A percentile compares a stretch with the other conserved stretches of the same genome.
Evolutionary conservation across 164 flowering plant species (phyloP).

Genomic region (Warburgia ugandensis): DNA sequence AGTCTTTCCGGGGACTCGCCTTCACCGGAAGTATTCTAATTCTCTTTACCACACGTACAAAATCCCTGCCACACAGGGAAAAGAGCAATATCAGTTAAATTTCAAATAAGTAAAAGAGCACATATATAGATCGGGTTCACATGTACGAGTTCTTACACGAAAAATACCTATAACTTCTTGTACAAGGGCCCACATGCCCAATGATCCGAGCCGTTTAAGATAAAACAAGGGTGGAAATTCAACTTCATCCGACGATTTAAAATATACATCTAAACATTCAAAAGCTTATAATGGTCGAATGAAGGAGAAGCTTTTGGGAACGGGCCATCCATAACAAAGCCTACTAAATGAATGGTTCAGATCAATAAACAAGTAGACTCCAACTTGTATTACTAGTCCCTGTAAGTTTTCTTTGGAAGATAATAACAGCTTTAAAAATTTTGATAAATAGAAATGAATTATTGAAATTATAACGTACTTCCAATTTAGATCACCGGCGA

Average conservation of each 20-base stretch:
- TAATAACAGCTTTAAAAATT: not conserved
- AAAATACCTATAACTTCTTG: not conserved
- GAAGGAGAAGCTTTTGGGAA: too few species aligned
- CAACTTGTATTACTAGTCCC: not conserved
- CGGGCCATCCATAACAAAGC: not conserved
- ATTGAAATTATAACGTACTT: slow-evolving; percentile 34
- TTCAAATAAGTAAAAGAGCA: not conserved
- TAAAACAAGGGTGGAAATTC: not conserved
- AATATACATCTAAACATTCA: too few species aligned
- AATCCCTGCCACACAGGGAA: slow-evolving; percentile 45
- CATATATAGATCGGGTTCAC: not conserved
- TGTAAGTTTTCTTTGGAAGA: not conserved
- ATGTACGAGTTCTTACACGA: too few species aligned
- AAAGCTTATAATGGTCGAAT: too few species aligned
- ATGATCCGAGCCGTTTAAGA: not conserved
- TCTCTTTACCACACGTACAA: slow-evolving; percentile 73
- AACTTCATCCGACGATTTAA: too few species aligned
- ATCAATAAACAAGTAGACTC: not conserved
- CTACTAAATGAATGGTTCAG: not conserved
- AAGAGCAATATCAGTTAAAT: not conserved
- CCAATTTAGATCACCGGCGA: slow-evolving; percentile 81
- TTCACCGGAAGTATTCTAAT: slow-evolving; percentile 66
- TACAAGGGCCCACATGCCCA: not conserved
- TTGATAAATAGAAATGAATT: not conserved
- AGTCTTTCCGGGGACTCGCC: slow-evolving; percentile 38